Evolutionary conservation across 2,329 filamentous ascomycete species (phyloP), one percentile per base, ranked within the genome.

Genomic region (Aspergillus sp.): DNA sequence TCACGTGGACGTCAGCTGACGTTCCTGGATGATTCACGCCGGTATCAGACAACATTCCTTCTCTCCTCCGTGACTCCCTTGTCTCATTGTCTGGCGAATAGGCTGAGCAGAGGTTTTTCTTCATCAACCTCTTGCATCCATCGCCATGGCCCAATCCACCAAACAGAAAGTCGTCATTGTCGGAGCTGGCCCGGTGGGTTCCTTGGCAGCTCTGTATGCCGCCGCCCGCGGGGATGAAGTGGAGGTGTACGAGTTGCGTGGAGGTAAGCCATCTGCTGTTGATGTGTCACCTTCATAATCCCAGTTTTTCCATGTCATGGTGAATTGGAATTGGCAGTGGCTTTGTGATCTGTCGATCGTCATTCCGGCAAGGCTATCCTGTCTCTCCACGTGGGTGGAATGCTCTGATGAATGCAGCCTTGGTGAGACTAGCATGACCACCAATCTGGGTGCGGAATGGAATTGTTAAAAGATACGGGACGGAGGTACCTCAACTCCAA

Each of bases 131-230:
- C 11, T 17, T n/a, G 43, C 16, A 4, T 13, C 49, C 9, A 16
- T 47, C 52, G 23, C 36, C 36, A 62, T 62, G 59, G 53, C 51
- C 14, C 43, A 47, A 14, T 50, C 54, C 17, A 50, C 36, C 16
- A 69, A 63, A 55, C 82, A 89, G 64, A 94, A 90, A 72, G 84
- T 88, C 50, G 81, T 96, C 17, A 82, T 99, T 44, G 87, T 99
- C 45, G 94, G 94, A 49, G 94, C 92, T 50, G 94, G 94, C 1
- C 94, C 94, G 0, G 94, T 99, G 6, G 94, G 94, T 36, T 90
- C 92, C 10, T 78, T 99, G 40, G 92, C 94, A 20, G 94, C 91
- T 41, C 77, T 99, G 5, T 99, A 97, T 76, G 93, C 94, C 49
- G 93, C 94, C 3, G 83, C 88, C 61, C 81, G 93, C 70, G 94